phyloP scores from a whole-genome alignment of 1,284 basidiomycete species.

The Lentinula novae-zelandiae region DNA sequence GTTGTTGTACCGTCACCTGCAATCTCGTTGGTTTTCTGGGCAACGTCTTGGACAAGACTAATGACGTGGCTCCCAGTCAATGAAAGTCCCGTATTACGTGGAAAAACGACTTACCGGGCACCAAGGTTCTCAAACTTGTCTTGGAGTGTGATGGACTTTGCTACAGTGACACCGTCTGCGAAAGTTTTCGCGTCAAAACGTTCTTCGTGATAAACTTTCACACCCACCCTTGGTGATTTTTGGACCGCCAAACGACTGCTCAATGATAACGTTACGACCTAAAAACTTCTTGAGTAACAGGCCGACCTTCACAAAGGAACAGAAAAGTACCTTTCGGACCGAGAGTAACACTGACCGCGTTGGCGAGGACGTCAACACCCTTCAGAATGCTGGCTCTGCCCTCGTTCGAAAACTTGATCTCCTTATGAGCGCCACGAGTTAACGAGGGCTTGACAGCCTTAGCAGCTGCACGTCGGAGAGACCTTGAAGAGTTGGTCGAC shows the following conservation, averaged over 20 bases:
- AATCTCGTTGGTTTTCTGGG: constrained; percentile 94
- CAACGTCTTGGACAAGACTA: constrained; percentile 93
- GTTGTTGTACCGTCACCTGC: constrained; percentile 99
- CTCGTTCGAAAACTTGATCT: constrained; percentile 96
- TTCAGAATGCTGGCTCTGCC: constrained; percentile 91
- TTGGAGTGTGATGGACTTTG: constrained; percentile 91
- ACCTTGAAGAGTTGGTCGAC: constrained; percentile 40
- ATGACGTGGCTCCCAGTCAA: neutral
- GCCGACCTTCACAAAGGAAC: neutral
- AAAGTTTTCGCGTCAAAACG: neutral
- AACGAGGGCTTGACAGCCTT: constrained; percentile 37
- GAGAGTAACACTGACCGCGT: constrained; percentile 92
- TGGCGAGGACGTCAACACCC: constrained; percentile 95
- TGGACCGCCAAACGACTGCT: constrained; percentile 95
- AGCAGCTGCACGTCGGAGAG: constrained; percentile 41
- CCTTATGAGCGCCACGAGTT: constrained; percentile 83
- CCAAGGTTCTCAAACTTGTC: constrained; percentile 99
- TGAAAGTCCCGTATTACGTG: neutral
- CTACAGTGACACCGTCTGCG: constrained; percentile 95
- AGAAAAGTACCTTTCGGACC: constrained; percentile 82
- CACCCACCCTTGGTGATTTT: constrained; percentile 92
- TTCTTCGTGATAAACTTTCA: neutral
- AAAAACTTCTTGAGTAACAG: constrained; percentile 10
- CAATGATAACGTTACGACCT: constrained; percentile 98
- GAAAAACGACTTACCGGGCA: constrained; percentile 66